These are phyloP conservation scores for Pogostemon cablin DNA, from an alignment of 257 asterid genomes.

Conservation along the genomic window DNA sequence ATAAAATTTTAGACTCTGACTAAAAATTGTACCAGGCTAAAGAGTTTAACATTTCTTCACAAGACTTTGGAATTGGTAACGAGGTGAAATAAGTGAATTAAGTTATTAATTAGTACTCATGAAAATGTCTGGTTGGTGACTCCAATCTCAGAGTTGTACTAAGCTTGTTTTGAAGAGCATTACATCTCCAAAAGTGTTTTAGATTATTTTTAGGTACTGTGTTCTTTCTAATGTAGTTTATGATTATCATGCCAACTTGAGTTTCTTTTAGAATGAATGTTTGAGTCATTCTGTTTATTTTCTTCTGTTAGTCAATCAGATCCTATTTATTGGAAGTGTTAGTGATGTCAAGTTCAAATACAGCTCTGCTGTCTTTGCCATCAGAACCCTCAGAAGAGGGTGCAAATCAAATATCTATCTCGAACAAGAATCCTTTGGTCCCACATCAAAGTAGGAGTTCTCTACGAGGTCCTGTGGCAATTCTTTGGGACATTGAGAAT, in stretches of 20 bases:
- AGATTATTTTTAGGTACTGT: not conserved
- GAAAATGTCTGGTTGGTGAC: not conserved
- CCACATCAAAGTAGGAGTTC: conserved; percentile 43
- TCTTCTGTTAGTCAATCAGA: conserved; percentile 4
- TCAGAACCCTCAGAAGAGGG: conserved; percentile 44
- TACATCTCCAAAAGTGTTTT: too few species aligned
- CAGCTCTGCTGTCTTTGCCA: conserved; percentile 35
- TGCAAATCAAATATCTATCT: conserved; percentile 34
- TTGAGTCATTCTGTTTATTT: conserved; percentile 14
- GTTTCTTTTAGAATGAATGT: not conserved
- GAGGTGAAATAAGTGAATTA: too few species aligned
- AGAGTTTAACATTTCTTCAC: not conserved
- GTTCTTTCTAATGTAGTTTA: not conserved
- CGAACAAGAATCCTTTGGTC: conserved; percentile 37
- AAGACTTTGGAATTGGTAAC: not conserved
- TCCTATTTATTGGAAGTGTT: conserved; percentile 32
- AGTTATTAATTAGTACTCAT: not conserved
- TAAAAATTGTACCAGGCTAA: not conserved
- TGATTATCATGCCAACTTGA: not conserved
- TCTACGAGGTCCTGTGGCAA: conserved; percentile 63
- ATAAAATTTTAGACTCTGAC: not conserved
- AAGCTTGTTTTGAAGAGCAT: not conserved
- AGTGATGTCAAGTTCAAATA: conserved; percentile 47
- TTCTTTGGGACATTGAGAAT: conserved; percentile 98
- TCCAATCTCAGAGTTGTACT: conserved; percentile 9